phyloP scores from a whole-genome alignment of 371 early-diverging fungal genomes.

The Fennellomyces sp. region DNA sequence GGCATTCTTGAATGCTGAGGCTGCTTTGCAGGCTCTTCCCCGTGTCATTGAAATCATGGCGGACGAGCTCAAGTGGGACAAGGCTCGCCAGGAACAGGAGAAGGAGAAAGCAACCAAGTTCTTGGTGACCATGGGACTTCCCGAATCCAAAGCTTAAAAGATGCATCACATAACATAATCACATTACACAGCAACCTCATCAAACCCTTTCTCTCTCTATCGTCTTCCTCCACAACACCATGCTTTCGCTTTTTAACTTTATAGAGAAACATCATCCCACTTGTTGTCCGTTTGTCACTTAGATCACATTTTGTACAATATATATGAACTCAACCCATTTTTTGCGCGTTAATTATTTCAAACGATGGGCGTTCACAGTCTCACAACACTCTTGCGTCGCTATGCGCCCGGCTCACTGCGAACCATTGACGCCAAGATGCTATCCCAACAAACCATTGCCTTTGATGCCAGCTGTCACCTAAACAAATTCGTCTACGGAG shows the following conservation, averaged over 20 bases:
- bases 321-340: not conserved
- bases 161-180: not conserved
- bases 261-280: too few relatives aligned
- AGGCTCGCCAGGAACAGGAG: slow-evolving; percentile 70
- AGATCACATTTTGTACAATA: too few relatives aligned
- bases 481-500: slow-evolving; percentile 57
- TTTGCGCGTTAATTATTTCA: not conserved
- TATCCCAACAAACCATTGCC: slow-evolving; percentile 47
- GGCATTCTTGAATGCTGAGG: slow-evolving; percentile 95
- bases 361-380: slow-evolving; percentile 58
- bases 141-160: slow-evolving; percentile 8
- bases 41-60: slow-evolving; percentile 93
- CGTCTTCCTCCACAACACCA: not conserved
- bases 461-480: slow-evolving; percentile 67
- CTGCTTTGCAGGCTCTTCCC: slow-evolving; percentile 87
- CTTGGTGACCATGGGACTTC: slow-evolving; percentile 90
- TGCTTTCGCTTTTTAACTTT: too few relatives aligned
- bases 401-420: slow-evolving; percentile 52
- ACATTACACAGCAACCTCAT: too few relatives aligned
- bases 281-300: too few relatives aligned
- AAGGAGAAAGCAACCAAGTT: slow-evolving; percentile 72
- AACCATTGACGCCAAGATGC: slow-evolving; percentile 29
- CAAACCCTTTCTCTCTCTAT: not conserved
- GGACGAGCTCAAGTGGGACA: slow-evolving; percentile 84
- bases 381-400: slow-evolving; percentile 52